Evolutionary conservation across 257 asterid genomes (phyloP), one percentile per base, ranked within the genome.

Genomic region (Jacaranda copaia): DNA sequence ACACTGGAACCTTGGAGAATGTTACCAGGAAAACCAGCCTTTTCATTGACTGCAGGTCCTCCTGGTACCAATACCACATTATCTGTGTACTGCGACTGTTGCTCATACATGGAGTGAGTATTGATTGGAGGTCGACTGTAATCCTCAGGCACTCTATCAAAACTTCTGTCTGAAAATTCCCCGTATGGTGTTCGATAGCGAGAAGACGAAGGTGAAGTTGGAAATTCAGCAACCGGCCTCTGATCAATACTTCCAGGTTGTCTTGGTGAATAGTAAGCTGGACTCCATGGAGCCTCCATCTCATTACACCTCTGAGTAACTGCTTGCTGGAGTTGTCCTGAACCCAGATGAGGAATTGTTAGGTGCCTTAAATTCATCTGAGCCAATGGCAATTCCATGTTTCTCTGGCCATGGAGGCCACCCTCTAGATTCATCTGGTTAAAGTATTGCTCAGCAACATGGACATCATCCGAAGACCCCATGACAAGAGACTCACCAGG

Each of bases 241-340:
- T 88, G 97, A 72, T 94, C 97, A 10, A 81, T 85, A 70, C 42
- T 76, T 39, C 85, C 91, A 58, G 89, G 86, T 57, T 91, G 98
- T 84, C 93, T 85, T 1, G 98, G 99, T 42, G 99, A 96, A 80
- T 91, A 91, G 79, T 90, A 93, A 32, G 88, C 95, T 40, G 99
- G 98, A 77, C 99, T 96, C 99, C 98, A 96, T 1, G 98, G 97
- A 77, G 98, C 89, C 63, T 96, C 99, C 96, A 91, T 85, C 71
- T 93, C 98, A 79, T 72, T 93, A 75, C 81, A 90, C 85, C 93
- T 82, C 83, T 88, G 96, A 73, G 79, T 78, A 56, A 86, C 85
- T 11, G 91, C 76, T 79, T 86, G 96, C 60, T 93, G 98, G 60
- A 85, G 83, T 56, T 87, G 96, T 14, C 86, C 90, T 1, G 93